Evolutionary conservation across 768 basidiomycete genomes (phyloP).

Genomic region (Fistulinella prunicolor): DNA sequence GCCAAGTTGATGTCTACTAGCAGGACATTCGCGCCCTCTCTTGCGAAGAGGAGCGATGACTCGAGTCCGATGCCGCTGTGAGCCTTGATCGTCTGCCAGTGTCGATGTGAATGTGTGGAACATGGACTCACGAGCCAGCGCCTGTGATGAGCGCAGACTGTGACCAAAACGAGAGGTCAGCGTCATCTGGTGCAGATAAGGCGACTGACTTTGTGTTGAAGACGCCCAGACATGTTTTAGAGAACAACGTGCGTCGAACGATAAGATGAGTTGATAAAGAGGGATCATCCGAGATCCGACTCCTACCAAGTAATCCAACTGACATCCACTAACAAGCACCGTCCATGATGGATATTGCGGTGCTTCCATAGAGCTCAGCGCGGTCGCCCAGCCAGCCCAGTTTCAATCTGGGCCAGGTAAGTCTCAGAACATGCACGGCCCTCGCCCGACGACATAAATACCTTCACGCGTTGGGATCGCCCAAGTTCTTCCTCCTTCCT

Average conservation of each 20-base stretch:
- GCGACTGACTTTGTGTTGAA: constrained; percentile 30
- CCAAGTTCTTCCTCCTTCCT: neutral
- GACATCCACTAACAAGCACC: too few species aligned
- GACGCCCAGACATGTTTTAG: neutral
- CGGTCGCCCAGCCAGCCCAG: constrained; percentile 3
- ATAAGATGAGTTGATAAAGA: neutral
- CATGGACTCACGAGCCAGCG: constrained; percentile 71
- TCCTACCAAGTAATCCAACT: neutral
- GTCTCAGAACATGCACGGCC: constrained; percentile 14
- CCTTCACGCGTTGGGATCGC: neutral
- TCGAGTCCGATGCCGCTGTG: constrained; percentile 93
- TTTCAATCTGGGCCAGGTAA: constrained; percentile 17
- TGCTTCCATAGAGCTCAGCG: neutral
- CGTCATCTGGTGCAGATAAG: constrained; percentile 30
- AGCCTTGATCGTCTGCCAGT: constrained; percentile 10
- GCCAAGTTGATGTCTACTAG: constrained; percentile 84
- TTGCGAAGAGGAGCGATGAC: constrained; percentile 91
- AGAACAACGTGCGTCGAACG: neutral
- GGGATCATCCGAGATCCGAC: neutral
- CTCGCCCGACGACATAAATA: constrained; percentile 24
- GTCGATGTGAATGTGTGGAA: neutral
- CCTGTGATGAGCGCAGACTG: constrained; percentile 84
- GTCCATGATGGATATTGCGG: neutral
- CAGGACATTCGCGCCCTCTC: constrained; percentile 89
- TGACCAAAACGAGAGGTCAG: constrained; percentile 16